A percentile compares a stretch with the other conserved stretches of the same genome.
phyloP scores from a whole-genome alignment of 1,139 yeast genomes.

The Geotrichum macrosporum region DNA sequence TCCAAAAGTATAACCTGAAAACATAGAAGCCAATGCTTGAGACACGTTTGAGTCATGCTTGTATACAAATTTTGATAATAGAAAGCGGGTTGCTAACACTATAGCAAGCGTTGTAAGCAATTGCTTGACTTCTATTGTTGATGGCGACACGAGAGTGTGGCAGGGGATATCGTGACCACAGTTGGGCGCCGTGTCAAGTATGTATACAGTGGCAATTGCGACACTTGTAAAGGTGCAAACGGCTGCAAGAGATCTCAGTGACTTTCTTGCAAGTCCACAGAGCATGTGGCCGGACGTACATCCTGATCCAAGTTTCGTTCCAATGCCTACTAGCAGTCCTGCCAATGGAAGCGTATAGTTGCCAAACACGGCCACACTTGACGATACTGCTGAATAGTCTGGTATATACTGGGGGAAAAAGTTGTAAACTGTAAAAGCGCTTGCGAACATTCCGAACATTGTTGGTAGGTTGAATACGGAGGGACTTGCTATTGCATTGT shows the following conservation, averaged over 20 bases:
- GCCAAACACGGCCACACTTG: slow-evolving; percentile 21
- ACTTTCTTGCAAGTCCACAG: slow-evolving; percentile 44
- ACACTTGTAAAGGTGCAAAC: slow-evolving; percentile 38
- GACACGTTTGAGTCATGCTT: slow-evolving; percentile 18
- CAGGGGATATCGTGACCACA: slow-evolving; percentile 24
- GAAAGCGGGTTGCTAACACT: slow-evolving; percentile 17
- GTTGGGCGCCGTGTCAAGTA: slow-evolving; percentile 28
- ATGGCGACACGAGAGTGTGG: slow-evolving; percentile 23
- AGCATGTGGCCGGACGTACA: slow-evolving; percentile 54
- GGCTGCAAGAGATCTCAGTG: slow-evolving; percentile 45
- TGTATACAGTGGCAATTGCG: slow-evolving; percentile 35
- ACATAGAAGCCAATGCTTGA: slow-evolving; percentile 33
- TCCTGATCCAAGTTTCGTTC: slow-evolving; percentile 46
- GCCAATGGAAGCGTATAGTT: slow-evolving; percentile 27
- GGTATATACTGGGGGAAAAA: slow-evolving; percentile 37
- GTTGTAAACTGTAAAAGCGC: slow-evolving; percentile 28
- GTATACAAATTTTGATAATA: slow-evolving; percentile 22
- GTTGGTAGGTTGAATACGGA: slow-evolving; percentile 30
- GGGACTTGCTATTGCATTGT: slow-evolving; percentile 32
- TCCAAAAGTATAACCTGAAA: slow-evolving; percentile 44
- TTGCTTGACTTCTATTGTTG: slow-evolving; percentile 18
- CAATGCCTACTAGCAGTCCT: slow-evolving; percentile 45
- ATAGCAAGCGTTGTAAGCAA: slow-evolving; percentile 21
- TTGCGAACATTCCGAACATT: slow-evolving; percentile 35
- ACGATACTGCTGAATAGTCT: slow-evolving; percentile 24